Percentiles rank a stretch among this genome's conserved stretches.
Evolutionary conservation across 2,329 filamentous ascomycete species (phyloP).

Genomic region (Cladosporium phlei): DNA sequence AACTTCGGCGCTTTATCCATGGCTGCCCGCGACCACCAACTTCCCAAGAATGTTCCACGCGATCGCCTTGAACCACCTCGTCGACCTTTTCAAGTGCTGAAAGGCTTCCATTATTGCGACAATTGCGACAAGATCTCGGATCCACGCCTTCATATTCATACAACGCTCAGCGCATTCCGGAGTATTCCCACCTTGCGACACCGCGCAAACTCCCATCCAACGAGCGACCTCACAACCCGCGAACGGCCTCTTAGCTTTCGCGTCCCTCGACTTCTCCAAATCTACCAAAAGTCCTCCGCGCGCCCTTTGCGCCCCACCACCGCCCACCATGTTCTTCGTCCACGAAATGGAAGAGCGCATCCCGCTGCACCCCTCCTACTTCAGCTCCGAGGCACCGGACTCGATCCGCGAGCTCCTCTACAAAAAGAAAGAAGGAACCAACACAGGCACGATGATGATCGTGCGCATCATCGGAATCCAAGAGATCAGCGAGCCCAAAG

Average conservation of each 20-base stretch:
- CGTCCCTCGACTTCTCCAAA: too few species aligned
- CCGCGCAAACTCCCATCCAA: too few species aligned
- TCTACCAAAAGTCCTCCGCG: too few species aligned
- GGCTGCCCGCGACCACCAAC: constrained; percentile 1
- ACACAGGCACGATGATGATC: constrained; percentile 93
- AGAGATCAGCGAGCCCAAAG: constrained; percentile 80
- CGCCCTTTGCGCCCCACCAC: neutral
- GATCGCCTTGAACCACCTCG: constrained; percentile 1
- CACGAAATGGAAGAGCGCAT: constrained; percentile 94
- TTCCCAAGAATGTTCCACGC: constrained; percentile 13
- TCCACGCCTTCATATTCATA: too few species aligned
- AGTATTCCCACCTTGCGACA: too few species aligned
- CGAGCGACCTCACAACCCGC: too few species aligned
- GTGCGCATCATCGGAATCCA: constrained; percentile 97
- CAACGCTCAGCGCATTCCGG: too few species aligned
- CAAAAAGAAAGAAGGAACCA: constrained; percentile 90
- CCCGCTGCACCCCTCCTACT: constrained; percentile 93
- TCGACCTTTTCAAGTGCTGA: constrained; percentile 22
- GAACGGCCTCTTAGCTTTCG: too few species aligned
- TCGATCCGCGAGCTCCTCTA: constrained; percentile 85
- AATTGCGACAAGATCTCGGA: too few species aligned
- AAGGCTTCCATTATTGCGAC: constrained; percentile 20
- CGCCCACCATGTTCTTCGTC: constrained; percentile 81
- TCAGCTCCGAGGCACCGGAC: constrained; percentile 87
- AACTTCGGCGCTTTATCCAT: neutral